A percentile compares a stretch with the other conserved stretches of the same genome.
Conservation (phyloP, 495 filamentous ascomycete species). For the Aspergillus saccharolyticus region DNA sequence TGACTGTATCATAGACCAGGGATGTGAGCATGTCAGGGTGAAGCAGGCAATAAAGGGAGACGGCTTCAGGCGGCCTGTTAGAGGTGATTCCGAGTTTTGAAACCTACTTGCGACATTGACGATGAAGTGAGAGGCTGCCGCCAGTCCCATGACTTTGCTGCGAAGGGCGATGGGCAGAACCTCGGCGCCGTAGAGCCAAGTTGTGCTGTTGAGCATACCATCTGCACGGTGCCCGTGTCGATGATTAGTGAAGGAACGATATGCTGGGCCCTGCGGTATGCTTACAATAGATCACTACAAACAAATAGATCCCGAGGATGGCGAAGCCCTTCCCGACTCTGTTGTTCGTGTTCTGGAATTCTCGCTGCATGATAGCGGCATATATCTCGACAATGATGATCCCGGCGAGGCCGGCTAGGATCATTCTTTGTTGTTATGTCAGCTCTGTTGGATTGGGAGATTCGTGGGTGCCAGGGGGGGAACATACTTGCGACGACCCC, state of each 20-base stretch:
- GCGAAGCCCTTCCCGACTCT: slow-evolving; percentile 56
- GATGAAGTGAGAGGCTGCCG: slow-evolving; percentile 53
- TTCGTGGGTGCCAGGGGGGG: not conserved
- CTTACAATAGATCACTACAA: slow-evolving; percentile 52
- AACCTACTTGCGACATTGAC: slow-evolving; percentile 51
- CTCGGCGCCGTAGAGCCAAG: slow-evolving; percentile 58
- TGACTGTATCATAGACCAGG: slow-evolving; percentile 29
- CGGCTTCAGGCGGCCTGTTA: no score
- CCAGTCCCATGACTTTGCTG: slow-evolving; percentile 56
- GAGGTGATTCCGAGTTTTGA: not conserved
- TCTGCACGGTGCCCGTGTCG: slow-evolving; percentile 25
- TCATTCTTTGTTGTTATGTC: slow-evolving; percentile 34
- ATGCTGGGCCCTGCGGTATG: not conserved
- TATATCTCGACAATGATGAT: slow-evolving; percentile 55
- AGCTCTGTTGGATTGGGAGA: not conserved
- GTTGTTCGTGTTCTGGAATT: slow-evolving; percentile 53
- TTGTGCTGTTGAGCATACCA: slow-evolving; percentile 55
- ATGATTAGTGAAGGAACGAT: no score
- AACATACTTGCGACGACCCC: slow-evolving; percentile 53
- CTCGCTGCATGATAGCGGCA: slow-evolving; percentile 52
- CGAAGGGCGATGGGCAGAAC: slow-evolving; percentile 52
- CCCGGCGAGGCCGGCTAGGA: slow-evolving; percentile 45
- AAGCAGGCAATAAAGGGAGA: no score
- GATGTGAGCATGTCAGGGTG: no score
- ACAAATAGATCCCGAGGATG: slow-evolving; percentile 56